Base-by-base conservation (phyloP, 2,329 filamentous ascomycete species). In the Dryadomyces sulphureus region DNA sequence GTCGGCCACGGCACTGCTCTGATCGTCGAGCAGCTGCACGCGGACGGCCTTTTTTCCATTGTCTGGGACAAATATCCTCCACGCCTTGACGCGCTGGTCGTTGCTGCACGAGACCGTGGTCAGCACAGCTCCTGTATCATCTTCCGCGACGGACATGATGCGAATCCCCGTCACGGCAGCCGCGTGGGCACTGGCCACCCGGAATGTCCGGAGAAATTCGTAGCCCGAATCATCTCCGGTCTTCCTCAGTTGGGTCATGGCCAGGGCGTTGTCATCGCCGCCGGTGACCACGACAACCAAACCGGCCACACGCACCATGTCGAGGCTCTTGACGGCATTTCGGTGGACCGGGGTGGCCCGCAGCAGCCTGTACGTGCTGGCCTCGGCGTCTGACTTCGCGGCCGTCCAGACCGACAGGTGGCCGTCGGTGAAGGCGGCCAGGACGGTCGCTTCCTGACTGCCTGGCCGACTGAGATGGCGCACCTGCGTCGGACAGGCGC, bases 251-350 rank as follows among this genome's bases (percentile, higher is more conserved):
- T 0, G 48, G 16, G 57, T 45, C 11, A 85, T 56, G 0, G 74
- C 80, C 0, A 96, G 60, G 4, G 82, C 81, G 50, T 92, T 92
- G 60, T 96, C 92, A 55, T 98, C 92, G 20, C 92, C 88, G 22
- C 85, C 87, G 0, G 86, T 88, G 5, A 85, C 60, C 17, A 94
- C 32, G 9, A 32, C 35, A 7, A 14, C 32, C 1, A 20, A 9
- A 21, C 2, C 34, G 2, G 7, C 2, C 1, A 12, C 9, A 14
- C 9, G 21, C 20, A 20, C 21, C 41, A 77, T 49, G 49, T 72
- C 72, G 3, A 83, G 62, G 19, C 69, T 65, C 59, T 94, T 93
- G 58, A 95, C 76, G 43, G 81, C 79, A 60, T 75, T 94, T 55
- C 94, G 87, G 56, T 96, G 92, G 21, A 35, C 46, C 14, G 8